Conservation (phyloP, 1,284 basidiomycete species). For the Ceratorhiza oryzae-sativae region DNA sequence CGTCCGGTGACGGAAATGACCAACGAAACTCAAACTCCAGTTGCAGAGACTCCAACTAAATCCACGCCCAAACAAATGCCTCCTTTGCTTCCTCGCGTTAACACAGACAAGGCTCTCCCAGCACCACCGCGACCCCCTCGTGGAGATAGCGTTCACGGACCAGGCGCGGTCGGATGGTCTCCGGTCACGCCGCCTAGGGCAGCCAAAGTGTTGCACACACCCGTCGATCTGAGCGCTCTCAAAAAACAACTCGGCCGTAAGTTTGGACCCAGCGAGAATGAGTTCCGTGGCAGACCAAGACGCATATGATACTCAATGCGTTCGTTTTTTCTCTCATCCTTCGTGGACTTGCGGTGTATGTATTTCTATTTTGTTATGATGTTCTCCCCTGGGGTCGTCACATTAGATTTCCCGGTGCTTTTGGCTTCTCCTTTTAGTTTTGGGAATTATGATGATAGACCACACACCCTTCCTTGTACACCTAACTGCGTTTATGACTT, state of each 20-base stretch:
- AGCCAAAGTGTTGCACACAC: slow-evolving; percentile 19
- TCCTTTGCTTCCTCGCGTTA: slow-evolving; percentile 9
- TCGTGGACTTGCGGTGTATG: neutral
- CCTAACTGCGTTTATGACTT: neutral
- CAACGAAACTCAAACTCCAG: slow-evolving; percentile 7
- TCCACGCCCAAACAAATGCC: slow-evolving; percentile 26
- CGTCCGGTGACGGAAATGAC: slow-evolving; percentile 31
- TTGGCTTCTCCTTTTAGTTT: neutral
- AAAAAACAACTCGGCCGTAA: slow-evolving; percentile 27
- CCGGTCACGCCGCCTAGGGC: slow-evolving; percentile 21
- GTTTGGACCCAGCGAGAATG: slow-evolving; percentile 12
- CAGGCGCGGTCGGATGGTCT: slow-evolving; percentile 23
- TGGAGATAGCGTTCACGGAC: slow-evolving; percentile 30
- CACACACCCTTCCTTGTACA: neutral
- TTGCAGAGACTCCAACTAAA: slow-evolving; percentile 1
- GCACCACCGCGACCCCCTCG: slow-evolving; percentile 31
- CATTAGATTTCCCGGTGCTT: neutral
- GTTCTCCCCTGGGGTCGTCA: neutral
- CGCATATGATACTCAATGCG: slow-evolving; percentile 10
- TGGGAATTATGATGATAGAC: neutral
- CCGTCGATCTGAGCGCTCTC: slow-evolving; percentile 18
- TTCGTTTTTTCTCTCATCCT: neutral
- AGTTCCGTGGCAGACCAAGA: slow-evolving; percentile 29
- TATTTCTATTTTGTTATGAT: slow-evolving; percentile 15
- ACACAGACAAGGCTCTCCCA: slow-evolving; percentile 31